These are phyloP conservation scores for Sphaerulina vaccinii DNA, from an alignment of 2,329 filamentous ascomycete genomes.

Conservation along the genomic window DNA sequence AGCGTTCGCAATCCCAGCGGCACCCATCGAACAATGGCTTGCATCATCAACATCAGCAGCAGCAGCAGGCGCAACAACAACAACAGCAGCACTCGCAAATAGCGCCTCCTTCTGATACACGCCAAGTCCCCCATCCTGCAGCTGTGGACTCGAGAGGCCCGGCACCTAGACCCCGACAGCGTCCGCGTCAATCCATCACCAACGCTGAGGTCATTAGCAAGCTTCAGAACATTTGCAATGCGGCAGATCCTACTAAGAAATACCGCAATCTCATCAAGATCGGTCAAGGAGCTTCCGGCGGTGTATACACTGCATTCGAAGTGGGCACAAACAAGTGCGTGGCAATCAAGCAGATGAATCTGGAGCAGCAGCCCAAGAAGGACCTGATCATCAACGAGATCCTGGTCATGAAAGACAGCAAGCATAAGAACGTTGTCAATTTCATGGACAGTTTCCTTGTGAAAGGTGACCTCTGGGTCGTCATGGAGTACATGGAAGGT, in stretches of 20 bases:
- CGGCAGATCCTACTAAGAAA: slow-evolving; percentile 82
- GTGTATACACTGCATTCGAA: slow-evolving; percentile 90
- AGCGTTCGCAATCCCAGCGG: slow-evolving; percentile 64
- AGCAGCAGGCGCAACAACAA: slow-evolving; percentile 46
- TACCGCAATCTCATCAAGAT: slow-evolving; percentile 92
- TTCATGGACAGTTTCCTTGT: slow-evolving; percentile 97
- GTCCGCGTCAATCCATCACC: slow-evolving; percentile 67
- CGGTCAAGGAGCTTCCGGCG: slow-evolving; percentile 93
- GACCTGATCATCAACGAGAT: slow-evolving; percentile 99
- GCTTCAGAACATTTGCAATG: slow-evolving; percentile 84
- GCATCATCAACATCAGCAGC: slow-evolving; percentile 41
- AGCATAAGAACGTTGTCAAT: slow-evolving; percentile 97
- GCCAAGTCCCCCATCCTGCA: slow-evolving; percentile 35
- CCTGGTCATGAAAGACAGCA: slow-evolving; percentile 97
- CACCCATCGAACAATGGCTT: slow-evolving; percentile 48
- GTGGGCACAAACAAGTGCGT: slow-evolving; percentile 80
- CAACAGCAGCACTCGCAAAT: slow-evolving; percentile 48
- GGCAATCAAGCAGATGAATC: slow-evolving; percentile 99
- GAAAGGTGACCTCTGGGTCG: slow-evolving; percentile 90
- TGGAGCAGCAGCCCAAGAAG: slow-evolving; percentile 98
- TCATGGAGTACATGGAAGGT: slow-evolving; percentile 99
- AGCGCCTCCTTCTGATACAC: slow-evolving; percentile 34
- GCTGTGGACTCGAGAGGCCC: slow-evolving; percentile 51
- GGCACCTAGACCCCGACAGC: slow-evolving; percentile 69
- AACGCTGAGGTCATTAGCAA: slow-evolving; percentile 78